Conservation (phyloP, 2,329 filamentous ascomycete species). For the Penicillium sp. region DNA sequence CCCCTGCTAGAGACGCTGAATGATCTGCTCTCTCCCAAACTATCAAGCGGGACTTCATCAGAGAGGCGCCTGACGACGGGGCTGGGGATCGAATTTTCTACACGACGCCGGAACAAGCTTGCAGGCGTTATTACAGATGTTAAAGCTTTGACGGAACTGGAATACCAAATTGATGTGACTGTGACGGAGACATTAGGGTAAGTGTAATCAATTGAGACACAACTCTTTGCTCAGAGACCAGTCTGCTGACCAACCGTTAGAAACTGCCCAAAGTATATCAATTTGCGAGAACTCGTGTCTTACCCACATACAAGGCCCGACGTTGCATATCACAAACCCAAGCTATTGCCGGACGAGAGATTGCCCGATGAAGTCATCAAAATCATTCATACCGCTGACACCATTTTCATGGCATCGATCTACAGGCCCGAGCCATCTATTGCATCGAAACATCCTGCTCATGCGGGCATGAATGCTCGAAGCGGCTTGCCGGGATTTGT, state of each 20-base stretch:
- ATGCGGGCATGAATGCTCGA: constrained; percentile 20
- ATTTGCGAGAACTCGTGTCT: constrained; percentile 7
- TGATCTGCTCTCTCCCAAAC: background rate
- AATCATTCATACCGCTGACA: constrained; percentile 10
- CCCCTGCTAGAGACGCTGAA: constrained; percentile 4
- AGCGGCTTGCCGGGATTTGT: constrained; percentile 16
- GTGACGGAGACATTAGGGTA: constrained; percentile 10
- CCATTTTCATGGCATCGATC: constrained; percentile 7
- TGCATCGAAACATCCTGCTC: constrained; percentile 6
- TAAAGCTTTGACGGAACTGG: background rate
- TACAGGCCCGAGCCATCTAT: constrained; percentile 3
- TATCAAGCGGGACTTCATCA: no score
- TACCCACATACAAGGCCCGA: constrained; percentile 1
- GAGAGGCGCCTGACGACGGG: constrained; percentile 13
- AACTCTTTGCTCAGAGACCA: background rate
- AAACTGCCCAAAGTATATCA: constrained; percentile 15
- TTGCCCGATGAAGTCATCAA: constrained; percentile 8
- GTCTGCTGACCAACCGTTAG: background rate
- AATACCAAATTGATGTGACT: constrained; percentile 4
- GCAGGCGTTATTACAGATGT: constrained; percentile 9
- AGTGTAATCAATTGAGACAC: background rate
- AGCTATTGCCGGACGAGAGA: constrained; percentile 1
- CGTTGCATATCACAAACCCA: background rate
- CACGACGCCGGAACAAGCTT: constrained; percentile 17
- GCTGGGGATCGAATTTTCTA: constrained; percentile 17